Conservation (phyloP, 2,329 filamentous ascomycete genomes). For the Meredithiella fracta region DNA sequence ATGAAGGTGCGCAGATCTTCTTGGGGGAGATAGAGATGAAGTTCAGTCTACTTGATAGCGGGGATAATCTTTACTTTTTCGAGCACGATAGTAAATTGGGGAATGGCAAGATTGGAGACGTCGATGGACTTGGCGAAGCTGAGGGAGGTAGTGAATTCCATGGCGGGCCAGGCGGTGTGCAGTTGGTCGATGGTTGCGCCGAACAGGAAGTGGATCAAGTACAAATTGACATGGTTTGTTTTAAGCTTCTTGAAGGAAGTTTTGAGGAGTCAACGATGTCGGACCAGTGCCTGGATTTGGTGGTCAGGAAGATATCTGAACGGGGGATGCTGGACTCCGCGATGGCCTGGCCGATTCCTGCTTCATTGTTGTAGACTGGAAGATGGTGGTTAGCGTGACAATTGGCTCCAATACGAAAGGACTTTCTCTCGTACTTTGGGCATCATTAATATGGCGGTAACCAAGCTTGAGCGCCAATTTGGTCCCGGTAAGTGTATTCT, state of each 20-base stretch:
- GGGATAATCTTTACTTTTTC: slow-evolving; percentile 59
- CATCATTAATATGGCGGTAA: slow-evolving; percentile 9
- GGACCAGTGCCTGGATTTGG: slow-evolving; percentile 32
- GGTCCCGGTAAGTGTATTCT: slow-evolving; percentile 6
- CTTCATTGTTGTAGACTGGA: slow-evolving; percentile 27
- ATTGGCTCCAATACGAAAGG: neutral
- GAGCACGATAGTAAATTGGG: slow-evolving; percentile 63
- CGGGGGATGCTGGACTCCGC: slow-evolving; percentile 24
- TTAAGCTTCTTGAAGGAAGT: slow-evolving; percentile 32
- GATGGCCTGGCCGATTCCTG: slow-evolving; percentile 28
- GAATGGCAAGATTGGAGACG: slow-evolving; percentile 67
- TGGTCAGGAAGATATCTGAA: slow-evolving; percentile 34
- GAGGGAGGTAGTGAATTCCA: slow-evolving; percentile 57
- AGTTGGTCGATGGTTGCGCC: slow-evolving; percentile 9
- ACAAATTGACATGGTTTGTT: slow-evolving; percentile 36
- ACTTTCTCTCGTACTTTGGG: neutral
- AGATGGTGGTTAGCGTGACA: neutral
- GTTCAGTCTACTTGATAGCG: slow-evolving; percentile 71
- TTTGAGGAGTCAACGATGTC: slow-evolving; percentile 33
- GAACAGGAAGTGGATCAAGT: slow-evolving; percentile 31
- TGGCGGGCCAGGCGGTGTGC: slow-evolving; percentile 47
- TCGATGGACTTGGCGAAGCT: slow-evolving; percentile 59
- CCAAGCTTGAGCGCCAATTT: slow-evolving; percentile 7
- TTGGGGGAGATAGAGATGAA: slow-evolving; percentile 79
- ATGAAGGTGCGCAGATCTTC: slow-evolving; percentile 51